These are phyloP conservation scores for Ustilago trichophora DNA, from an alignment of 1,284 basidiomycete species.

Conservation along the genomic window DNA sequence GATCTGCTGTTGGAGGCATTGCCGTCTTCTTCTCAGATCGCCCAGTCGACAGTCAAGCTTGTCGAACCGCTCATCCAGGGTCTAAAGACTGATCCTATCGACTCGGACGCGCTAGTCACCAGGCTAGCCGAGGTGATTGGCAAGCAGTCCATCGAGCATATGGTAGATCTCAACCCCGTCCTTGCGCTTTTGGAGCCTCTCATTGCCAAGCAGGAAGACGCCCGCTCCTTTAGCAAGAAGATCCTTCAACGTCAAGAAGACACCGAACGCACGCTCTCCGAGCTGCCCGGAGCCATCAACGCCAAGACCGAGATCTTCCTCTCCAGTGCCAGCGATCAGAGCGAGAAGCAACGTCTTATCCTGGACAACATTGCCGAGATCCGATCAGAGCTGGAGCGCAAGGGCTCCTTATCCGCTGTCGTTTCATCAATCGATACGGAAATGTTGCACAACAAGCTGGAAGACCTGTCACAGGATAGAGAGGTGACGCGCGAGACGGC, in stretches of 20 bases:
- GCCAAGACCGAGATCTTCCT: constrained; percentile 60
- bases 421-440: background rate
- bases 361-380: constrained; percentile 22
- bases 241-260: constrained; percentile 54
- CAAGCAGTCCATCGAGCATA: constrained; percentile 53
- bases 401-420: background rate
- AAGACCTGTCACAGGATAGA: constrained; percentile 10
- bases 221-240: constrained; percentile 23
- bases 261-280: constrained; percentile 42
- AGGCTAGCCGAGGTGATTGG: constrained; percentile 43
- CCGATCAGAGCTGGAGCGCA: constrained; percentile 9
- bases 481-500: constrained; percentile 14
- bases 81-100: constrained; percentile 45
- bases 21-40: constrained; percentile 19
- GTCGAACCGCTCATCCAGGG: constrained; percentile 38
- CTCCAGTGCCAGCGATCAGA: constrained; percentile 17
- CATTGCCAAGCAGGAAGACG: constrained; percentile 53
- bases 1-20: constrained; percentile 11
- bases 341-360: constrained; percentile 16
- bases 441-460: constrained; percentile 14
- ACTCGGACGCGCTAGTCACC: constrained; percentile 41
- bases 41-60: constrained; percentile 33
- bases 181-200: constrained; percentile 56
- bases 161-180: constrained; percentile 55
- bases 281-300: constrained; percentile 53